Percentiles rank a stretch among this genome's conserved stretches.
Conservation (phyloP, 208 protist genomes). For the Wallacemonas sp. region DNA sequence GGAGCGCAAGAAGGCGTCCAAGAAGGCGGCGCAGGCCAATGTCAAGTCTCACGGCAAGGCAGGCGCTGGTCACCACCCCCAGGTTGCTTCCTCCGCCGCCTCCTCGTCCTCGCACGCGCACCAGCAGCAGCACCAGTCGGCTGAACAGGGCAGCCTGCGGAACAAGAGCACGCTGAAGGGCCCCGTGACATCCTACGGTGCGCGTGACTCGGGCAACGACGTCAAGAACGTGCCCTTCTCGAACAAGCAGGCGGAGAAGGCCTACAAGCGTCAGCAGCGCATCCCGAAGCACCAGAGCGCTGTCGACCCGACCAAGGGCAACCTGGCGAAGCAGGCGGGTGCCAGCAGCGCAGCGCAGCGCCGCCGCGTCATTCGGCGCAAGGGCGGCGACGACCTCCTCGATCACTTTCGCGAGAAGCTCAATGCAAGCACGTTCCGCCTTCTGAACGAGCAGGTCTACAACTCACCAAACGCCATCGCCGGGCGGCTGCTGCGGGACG, state of each 20-base stretch:
- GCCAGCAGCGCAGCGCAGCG: conserved; percentile 87
- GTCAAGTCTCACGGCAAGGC: not conserved
- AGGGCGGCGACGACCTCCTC: conserved; percentile 79
- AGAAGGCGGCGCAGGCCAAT: conserved; percentile 22
- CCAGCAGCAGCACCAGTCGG: not conserved
- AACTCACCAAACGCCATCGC: conserved; percentile 79
- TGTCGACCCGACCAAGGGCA: conserved; percentile 26
- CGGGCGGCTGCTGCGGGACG: conserved; percentile 75
- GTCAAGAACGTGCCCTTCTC: conserved; percentile 64
- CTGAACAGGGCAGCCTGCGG: conserved; percentile 1
- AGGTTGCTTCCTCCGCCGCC: too few relatives aligned
- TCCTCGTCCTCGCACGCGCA: not conserved
- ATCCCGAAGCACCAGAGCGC: conserved; percentile 50
- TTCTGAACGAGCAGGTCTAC: conserved; percentile 91
- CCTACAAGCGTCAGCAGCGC: conserved; percentile 59
- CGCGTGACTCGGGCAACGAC: conserved; percentile 84
- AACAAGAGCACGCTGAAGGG: conserved; percentile 74
- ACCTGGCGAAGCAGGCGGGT: conserved; percentile 32
- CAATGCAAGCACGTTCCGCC: conserved; percentile 82
- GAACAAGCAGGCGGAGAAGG: conserved; percentile 53
- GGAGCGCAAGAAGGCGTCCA: conserved; percentile 54
- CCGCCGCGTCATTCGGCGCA: conserved; percentile 63
- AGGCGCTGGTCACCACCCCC: too few relatives aligned
- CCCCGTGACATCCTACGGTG: conserved; percentile 67
- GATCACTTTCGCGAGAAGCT: conserved; percentile 85